phyloP scores from a whole-genome alignment of 495 filamentous ascomycete genomes.

The Amniculicola lignicola region DNA sequence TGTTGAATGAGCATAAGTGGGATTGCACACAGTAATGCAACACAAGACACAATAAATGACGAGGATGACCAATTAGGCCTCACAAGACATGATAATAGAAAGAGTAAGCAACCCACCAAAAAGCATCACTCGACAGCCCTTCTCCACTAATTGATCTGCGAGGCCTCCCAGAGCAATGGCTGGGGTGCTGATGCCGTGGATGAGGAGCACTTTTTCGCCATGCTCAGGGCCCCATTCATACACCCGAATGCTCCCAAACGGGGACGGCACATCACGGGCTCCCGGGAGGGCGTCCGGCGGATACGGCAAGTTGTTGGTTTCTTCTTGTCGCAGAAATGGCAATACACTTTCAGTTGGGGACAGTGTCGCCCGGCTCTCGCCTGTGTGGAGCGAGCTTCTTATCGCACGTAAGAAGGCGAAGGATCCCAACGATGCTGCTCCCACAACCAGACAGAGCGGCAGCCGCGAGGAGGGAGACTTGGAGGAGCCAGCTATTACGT shows the following conservation, averaged over 20 bases:
- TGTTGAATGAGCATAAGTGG: slow-evolving; percentile 21
- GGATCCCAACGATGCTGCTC: background rate
- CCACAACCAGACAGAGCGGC: slow-evolving; percentile 1
- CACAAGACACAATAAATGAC: no score
- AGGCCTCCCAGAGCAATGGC: slow-evolving; percentile 67
- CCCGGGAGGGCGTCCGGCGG: slow-evolving; percentile 74
- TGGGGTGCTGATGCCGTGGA: slow-evolving; percentile 87
- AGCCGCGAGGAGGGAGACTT: background rate
- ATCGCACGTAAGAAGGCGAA: slow-evolving; percentile 1
- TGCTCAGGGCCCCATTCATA: slow-evolving; percentile 88
- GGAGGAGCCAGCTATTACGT: no score
- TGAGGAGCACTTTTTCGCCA: slow-evolving; percentile 72
- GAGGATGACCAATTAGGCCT: background rate
- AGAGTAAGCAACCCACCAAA: slow-evolving; percentile 53
- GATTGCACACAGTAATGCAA: no score
- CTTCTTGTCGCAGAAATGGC: slow-evolving; percentile 46
- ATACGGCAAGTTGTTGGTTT: slow-evolving; percentile 59
- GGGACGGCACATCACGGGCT: slow-evolving; percentile 66
- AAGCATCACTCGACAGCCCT: slow-evolving; percentile 78
- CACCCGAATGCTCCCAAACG: slow-evolving; percentile 75
- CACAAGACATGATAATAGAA: background rate
- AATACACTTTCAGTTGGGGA: slow-evolving; percentile 51
- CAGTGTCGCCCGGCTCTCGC: slow-evolving; percentile 35
- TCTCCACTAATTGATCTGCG: slow-evolving; percentile 65
- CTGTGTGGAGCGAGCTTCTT: background rate